Evolutionary conservation across 164 flowering plant species (phyloP), one percentile per base, ranked within the genome.

Genomic region (Piper longum): DNA sequence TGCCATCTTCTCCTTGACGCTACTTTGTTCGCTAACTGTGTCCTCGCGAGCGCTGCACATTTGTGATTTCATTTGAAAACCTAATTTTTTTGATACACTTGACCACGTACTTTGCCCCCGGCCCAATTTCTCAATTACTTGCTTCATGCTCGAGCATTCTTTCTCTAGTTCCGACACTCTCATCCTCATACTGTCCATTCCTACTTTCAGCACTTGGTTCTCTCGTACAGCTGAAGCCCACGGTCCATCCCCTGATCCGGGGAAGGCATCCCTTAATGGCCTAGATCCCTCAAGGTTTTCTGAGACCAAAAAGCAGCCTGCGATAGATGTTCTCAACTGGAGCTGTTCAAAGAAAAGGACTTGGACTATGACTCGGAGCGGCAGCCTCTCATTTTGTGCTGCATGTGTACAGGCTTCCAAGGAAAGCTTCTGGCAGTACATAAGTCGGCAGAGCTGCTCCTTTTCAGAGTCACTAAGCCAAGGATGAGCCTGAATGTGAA

Each of bases 341-440:
- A 90, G 70, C 70, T 93, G 99, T 80, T 93, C 99, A 62, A 87
- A 93, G 79, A 83, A 93, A 17, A 93, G 80, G 59, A 90, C 99
- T 72, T 90, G 97, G 56, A 93, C 87, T 63, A 90, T 70, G 11
- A 88, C 69, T 67, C 99, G 74, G 41, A 93, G 89, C 3, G 98
- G 98, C 52, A 93, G 64, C 69, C 95, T 80, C 45, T 78, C 83
- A 26, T 93, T 93, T 66, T 90, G 96, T 18, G 97, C 87, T 65
- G 99, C 99, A 73, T 93, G 97, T 51, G 95, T 81, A 70, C 99
- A 93, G 4, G 99, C 99, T 64, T 93, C 97, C 39, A 93, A 77
- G 14, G 97, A 90, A 54, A 93, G 97, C 75, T 84, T 93, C 75
- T 76, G 86, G 77, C 77, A 90, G 70, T 85, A 85, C 16, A 93